These are phyloP conservation scores for Colletotrichum musicola DNA, from an alignment of 2,329 filamentous ascomycete species.

Conservation along the genomic window DNA sequence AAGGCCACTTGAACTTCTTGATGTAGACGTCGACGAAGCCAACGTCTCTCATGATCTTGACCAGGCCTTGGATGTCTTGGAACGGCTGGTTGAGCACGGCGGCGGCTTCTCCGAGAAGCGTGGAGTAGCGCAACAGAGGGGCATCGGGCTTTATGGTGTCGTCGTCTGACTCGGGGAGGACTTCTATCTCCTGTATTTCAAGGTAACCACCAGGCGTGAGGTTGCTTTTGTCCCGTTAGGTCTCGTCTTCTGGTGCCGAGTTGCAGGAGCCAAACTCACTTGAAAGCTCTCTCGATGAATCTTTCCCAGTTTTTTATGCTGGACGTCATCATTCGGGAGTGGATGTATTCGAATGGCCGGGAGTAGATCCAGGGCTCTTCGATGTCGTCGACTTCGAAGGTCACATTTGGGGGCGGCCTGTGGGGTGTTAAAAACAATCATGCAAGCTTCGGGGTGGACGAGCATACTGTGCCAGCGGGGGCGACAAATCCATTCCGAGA, in stretches of 20 bases:
- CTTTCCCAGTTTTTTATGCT: constrained; percentile 43
- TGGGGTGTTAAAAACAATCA: too few relatives aligned
- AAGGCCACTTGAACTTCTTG: neutral
- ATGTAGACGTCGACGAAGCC: neutral
- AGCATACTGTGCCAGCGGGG: neutral
- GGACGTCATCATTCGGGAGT: constrained; percentile 47
- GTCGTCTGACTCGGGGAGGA: constrained; percentile 56
- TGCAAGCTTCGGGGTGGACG: fast-evolving
- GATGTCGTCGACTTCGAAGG: constrained; percentile 55
- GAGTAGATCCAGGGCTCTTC: constrained; percentile 49
- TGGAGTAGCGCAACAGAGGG: constrained; percentile 47
- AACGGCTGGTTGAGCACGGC: constrained; percentile 42
- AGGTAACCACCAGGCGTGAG: constrained; percentile 58
- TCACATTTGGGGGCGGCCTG: constrained; percentile 56
- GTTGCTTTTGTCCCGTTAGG: constrained; percentile 39
- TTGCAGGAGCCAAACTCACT: too few relatives aligned
- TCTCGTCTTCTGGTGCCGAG: too few relatives aligned
- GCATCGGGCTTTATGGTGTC: constrained; percentile 45
- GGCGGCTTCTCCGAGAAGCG: constrained; percentile 47
- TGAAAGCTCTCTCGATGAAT: constrained; percentile 32
- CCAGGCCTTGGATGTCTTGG: neutral
- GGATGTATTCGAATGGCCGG: constrained; percentile 51
- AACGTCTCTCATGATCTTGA: neutral
- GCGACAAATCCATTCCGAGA: neutral
- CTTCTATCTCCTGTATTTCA: constrained; percentile 57